Evolutionary conservation across 768 basidiomycete genomes (phyloP).

Genomic region (Mrakia blollopis): DNA sequence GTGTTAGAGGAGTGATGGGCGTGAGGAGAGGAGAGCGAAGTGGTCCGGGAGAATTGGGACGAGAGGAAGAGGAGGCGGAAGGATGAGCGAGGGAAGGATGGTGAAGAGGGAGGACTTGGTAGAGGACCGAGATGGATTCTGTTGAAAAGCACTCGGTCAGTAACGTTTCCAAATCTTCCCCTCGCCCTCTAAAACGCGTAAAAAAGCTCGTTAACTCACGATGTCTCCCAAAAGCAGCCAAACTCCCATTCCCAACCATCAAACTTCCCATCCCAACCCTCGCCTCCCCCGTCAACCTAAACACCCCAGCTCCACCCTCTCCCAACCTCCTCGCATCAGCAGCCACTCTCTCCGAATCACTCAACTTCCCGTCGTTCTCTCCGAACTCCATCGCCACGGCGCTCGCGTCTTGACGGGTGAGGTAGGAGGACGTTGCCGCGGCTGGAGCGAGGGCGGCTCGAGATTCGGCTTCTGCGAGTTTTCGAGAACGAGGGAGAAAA

Average conservation of each 20-base stretch:
- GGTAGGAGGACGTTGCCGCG: constrained; percentile 2
- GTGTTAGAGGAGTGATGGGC: background rate
- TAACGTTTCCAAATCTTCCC: no score
- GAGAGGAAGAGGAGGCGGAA: background rate
- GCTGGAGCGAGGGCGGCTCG: constrained; percentile 21
- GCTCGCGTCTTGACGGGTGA: constrained; percentile 17
- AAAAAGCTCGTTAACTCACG: background rate
- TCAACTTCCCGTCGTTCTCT: background rate
- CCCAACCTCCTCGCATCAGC: constrained; percentile 2
- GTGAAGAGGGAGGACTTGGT: constrained; percentile 17
- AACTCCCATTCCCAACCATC: constrained; percentile 13
- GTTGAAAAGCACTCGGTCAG: background rate
- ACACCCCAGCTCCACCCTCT: constrained; percentile 2
- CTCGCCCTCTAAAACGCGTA: background rate
- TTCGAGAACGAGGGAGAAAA: background rate
- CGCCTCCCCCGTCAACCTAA: constrained; percentile 24
- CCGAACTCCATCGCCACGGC: constrained; percentile 17
- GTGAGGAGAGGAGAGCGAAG: background rate
- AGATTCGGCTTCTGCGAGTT: constrained; percentile 21
- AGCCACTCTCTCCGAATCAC: no score
- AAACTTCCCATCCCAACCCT: constrained; percentile 4
- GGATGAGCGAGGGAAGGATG: constrained; percentile 5
- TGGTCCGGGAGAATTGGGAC: background rate
- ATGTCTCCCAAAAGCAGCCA: constrained; percentile 23
- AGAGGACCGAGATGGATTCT: constrained; percentile 31